Evolutionary conservation across 2,329 filamentous ascomycete genomes (phyloP).

Genomic region (Pseudocercospora crystallina): DNA sequence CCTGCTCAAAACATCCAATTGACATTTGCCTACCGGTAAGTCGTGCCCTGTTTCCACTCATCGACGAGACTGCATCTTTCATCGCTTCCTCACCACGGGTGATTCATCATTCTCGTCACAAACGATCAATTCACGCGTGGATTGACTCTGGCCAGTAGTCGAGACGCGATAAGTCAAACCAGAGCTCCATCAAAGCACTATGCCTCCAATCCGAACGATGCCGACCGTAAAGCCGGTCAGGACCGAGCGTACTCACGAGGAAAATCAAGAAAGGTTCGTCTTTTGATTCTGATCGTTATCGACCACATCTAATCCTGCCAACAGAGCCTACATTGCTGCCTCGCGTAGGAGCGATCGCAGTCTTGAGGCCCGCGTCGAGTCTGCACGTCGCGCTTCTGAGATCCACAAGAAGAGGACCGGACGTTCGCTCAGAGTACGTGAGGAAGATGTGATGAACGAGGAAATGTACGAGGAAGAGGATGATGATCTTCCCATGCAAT

Average conservation of each 20-base stretch:
- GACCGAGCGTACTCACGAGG: slow-evolving; percentile 74
- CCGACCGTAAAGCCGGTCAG: slow-evolving; percentile 48
- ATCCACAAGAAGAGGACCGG: slow-evolving; percentile 88
- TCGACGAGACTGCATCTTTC: not conserved
- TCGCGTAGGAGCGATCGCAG: slow-evolving; percentile 84
- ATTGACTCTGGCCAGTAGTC: not conserved
- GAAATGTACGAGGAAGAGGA: slow-evolving; percentile 98
- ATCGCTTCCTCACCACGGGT: not conserved
- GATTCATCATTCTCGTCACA: not conserved
- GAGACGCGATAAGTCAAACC: not conserved
- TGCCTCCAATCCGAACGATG: slow-evolving; percentile 39
- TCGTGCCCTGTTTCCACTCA: not conserved
- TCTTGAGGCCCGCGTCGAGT: slow-evolving; percentile 83
- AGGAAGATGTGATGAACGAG: slow-evolving; percentile 83
- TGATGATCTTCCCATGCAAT: slow-evolving; percentile 70
- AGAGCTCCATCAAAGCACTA: slow-evolving; percentile 15
- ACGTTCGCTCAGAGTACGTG: slow-evolving; percentile 75
- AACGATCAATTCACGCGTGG: not conserved
- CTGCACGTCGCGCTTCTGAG: slow-evolving; percentile 81
- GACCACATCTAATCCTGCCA: not conserved
- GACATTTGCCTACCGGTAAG: slow-evolving; percentile 3
- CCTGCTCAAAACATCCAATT: not conserved
- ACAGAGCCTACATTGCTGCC: slow-evolving; percentile 84
- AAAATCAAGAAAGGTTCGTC: slow-evolving; percentile 69
- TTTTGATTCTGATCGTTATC: slow-evolving; percentile 21